Evolutionary conservation across 768 basidiomycete genomes (phyloP), one percentile per base, ranked within the genome.

Genomic region (Gloeopeniophorella convolvens): DNA sequence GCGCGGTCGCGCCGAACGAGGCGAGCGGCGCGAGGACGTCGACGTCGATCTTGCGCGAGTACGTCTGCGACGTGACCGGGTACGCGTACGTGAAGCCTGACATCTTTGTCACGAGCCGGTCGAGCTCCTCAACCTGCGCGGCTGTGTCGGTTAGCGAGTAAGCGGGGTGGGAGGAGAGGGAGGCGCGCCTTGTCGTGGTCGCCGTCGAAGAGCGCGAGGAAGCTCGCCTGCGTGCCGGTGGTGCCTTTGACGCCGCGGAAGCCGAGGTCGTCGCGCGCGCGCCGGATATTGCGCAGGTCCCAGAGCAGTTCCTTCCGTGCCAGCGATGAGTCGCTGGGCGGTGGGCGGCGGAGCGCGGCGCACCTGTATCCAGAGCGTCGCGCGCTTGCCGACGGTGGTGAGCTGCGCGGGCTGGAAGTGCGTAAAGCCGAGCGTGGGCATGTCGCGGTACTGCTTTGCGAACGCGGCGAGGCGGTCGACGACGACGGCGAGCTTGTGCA

Each of bases 171-270:
- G 36, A n/a, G 8, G 2, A 20, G 36, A 33, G 8, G 15, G 2
- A 32, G 27, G 21, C 63, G 12, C 35, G 83, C 88, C 75, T 98
- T 98, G 55, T 80, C 80, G 65, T 99, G 94, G 65, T 97, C 85
- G 0, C 94, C 94, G 53, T 97, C 88, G 62, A 99, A 98, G 27
- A 99, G 72, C 0, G 92, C 74, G 48, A 98, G 72, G 73, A 98
- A 99, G 59, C 89, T 92, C 3, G 90, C 96, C 66, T 98, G 96
- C 0, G 96, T 98, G 8, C 96, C 96, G 0, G 96, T 99, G 0
- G 96, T 98, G n/a, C 96, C 96, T 69, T 99, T 99, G 44, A 95
- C 96, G 39, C 96, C 96, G 47, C 96, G 81, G 75, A 99, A 98
- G 4, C 96, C 95, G 42, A 99, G 68, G 65, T 98, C 95, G 55